phyloP scores from a whole-genome alignment of 176 grass and related monocot genomes.

The Neostapfia colusana region DNA sequence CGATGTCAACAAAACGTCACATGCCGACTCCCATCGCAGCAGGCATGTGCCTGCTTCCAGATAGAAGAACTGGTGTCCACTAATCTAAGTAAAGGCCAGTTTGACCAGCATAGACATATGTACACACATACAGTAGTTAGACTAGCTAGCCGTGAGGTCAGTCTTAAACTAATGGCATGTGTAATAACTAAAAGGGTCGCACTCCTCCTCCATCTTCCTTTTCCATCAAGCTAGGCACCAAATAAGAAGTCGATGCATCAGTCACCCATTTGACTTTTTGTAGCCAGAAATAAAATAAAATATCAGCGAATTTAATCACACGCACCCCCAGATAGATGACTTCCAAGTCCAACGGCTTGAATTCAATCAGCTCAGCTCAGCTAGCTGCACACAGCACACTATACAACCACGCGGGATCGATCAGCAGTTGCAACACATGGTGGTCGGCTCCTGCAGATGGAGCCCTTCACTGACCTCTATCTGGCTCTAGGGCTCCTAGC shows the following conservation, averaged over 20 bases:
- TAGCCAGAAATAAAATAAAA: not conserved
- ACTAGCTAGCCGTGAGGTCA: not conserved
- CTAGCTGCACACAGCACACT: too few relatives aligned
- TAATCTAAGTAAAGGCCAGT: not conserved
- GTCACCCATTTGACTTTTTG: not conserved
- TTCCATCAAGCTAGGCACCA: not conserved
- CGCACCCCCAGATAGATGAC: not conserved
- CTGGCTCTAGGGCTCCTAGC: not conserved
- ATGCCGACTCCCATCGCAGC: not conserved
- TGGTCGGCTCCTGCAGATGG: not conserved
- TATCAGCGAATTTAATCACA: not conserved
- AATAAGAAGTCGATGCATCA: not conserved
- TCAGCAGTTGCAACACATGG: not conserved
- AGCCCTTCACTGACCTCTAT: not conserved
- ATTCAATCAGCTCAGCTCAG: not conserved
- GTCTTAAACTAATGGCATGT: constrained; percentile 20
- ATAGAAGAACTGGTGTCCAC: not conserved
- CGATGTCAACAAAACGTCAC: not conserved
- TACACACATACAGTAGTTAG: not conserved
- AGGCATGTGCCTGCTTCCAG: not conserved
- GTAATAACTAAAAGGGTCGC: not conserved
- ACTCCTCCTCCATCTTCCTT: not conserved
- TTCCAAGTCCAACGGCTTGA: not conserved
- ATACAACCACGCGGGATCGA: not conserved
- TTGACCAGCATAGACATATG: not conserved